Evolutionary conservation across 2,329 filamentous ascomycete species (phyloP).

Genomic region (Colletotrichum costaricense): DNA sequence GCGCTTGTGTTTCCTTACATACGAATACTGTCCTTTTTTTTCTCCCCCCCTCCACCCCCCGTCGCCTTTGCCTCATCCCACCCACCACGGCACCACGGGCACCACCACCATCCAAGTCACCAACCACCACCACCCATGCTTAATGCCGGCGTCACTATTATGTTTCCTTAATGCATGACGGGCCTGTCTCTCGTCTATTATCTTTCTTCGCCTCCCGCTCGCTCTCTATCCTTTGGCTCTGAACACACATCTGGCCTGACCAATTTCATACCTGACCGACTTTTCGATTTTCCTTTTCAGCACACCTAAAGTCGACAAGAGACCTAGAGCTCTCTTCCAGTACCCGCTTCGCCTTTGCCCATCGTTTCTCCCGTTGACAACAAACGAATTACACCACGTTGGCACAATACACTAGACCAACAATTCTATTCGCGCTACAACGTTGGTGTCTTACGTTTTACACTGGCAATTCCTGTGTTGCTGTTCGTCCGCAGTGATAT

Average conservation of each 20-base stretch:
- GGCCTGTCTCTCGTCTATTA: slow-evolving; percentile 3
- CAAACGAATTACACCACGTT: neutral
- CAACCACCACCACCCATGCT: slow-evolving; percentile 17
- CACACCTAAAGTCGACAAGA: neutral
- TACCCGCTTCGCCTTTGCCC: neutral
- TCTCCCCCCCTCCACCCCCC: neutral
- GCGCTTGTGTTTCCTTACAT: neutral
- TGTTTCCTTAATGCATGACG: slow-evolving; percentile 27
- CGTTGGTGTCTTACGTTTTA: neutral
- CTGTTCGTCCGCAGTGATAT: slow-evolving; percentile 24
- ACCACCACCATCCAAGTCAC: neutral
- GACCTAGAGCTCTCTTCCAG: no score
- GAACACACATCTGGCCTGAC: neutral
- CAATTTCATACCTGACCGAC: slow-evolving; percentile 21
- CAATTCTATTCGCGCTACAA: neutral
- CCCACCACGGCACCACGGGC: neutral
- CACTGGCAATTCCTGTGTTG: neutral
- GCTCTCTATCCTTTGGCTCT: neutral
- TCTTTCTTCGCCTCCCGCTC: neutral
- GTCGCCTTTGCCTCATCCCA: neutral
- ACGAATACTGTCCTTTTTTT: no score
- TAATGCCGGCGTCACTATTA: slow-evolving; percentile 22
- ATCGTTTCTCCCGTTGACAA: neutral
- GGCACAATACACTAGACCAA: neutral
- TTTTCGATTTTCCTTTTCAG: slow-evolving; percentile 10